Evolutionary conservation across 2,329 filamentous ascomycete species (phyloP), one percentile per base, ranked within the genome.

Genomic region (Rhexocercosporidium sp.): DNA sequence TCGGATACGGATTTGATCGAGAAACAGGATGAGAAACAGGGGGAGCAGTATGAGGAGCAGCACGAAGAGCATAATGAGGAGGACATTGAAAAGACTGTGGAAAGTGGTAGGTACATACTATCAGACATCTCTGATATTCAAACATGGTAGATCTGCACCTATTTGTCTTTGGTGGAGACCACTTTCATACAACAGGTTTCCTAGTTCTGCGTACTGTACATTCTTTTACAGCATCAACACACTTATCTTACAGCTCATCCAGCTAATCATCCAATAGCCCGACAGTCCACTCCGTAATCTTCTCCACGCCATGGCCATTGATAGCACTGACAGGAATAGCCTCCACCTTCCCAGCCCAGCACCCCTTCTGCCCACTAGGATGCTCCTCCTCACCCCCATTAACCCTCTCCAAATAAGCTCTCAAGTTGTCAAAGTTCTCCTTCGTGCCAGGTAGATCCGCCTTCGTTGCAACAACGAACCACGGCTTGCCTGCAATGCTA

Each of bases 401-500:
- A 27, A 98, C 85, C 3, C 81, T 82, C 4, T 86, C 83, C 3
- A 99, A 80, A 78, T 97, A 97, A 9, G 81, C 80, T 71, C 89
- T 88, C 72, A 99, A 81, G 61, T 81, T 79, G 41, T 79, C 80
- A 77, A 93, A 99, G 76, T 96, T 96, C 27, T 88, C 86, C 77
- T 94, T 87, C 1, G 96, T 97, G 3, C 86, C 86, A 3, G 90
- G 87, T 64, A 97, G 78, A 77, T 98, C 95, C 0, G 93, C 94
- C 80, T 98, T 98, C 22, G 94, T 97, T 1, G 93, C 95, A 51
- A 97, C 89, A 5, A 97, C 94, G 75, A 97, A 96, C 96, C 96
- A 99, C 0, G 96, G 94, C 81, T 99, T 99, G 39, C 87, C 88
- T n/a, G 92, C 92, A 71, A 98, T 96, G 53, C 72, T 74, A 3